A percentile compares a stretch with the other conserved stretches of the same genome.
These are phyloP conservation scores for Comarum palustre DNA, from an alignment of 306 rosid genomes.

Conservation along the genomic window DNA sequence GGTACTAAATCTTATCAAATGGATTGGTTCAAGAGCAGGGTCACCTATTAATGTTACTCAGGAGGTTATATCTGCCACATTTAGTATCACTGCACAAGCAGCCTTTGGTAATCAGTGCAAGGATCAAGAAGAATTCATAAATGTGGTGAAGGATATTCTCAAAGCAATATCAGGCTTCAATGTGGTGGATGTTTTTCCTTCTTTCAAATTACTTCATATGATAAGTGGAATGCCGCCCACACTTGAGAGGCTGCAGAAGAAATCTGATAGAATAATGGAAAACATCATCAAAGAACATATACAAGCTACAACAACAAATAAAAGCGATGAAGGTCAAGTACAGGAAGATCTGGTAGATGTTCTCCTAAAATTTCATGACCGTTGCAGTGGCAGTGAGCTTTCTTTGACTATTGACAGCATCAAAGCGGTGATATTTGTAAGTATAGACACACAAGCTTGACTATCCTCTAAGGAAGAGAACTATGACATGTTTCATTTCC, in stretches of 20 bases:
- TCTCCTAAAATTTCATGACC: slow-evolving; percentile 10
- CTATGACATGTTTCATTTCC: too few species aligned
- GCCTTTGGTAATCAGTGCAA: slow-evolving; percentile 35
- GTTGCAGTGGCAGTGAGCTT: neutral
- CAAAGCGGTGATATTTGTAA: neutral
- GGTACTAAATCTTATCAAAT: slow-evolving; percentile 22
- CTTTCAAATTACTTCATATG: slow-evolving; percentile 25
- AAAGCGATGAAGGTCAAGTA: neutral
- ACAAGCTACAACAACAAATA: neutral
- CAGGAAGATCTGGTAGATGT: slow-evolving; percentile 16
- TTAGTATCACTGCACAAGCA: slow-evolving; percentile 22
- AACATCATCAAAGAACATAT: slow-evolving; percentile 15
- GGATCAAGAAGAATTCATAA: slow-evolving; percentile 28
- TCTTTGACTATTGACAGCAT: neutral
- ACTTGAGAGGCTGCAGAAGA: slow-evolving; percentile 25
- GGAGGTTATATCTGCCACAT: slow-evolving; percentile 14
- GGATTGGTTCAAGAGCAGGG: slow-evolving; percentile 22
- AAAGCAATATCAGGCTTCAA: slow-evolving; percentile 24
- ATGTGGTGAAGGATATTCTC: neutral
- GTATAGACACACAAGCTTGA: too few species aligned
- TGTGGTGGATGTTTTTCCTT: slow-evolving; percentile 36
- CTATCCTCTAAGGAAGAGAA: too few species aligned
- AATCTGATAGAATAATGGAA: slow-evolving; percentile 11
- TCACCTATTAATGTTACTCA: slow-evolving; percentile 25
- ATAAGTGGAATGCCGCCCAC: slow-evolving; percentile 22